Evolutionary conservation across 2,329 filamentous ascomycete genomes (phyloP).

Genomic region (Penicillium rolfsii): DNA sequence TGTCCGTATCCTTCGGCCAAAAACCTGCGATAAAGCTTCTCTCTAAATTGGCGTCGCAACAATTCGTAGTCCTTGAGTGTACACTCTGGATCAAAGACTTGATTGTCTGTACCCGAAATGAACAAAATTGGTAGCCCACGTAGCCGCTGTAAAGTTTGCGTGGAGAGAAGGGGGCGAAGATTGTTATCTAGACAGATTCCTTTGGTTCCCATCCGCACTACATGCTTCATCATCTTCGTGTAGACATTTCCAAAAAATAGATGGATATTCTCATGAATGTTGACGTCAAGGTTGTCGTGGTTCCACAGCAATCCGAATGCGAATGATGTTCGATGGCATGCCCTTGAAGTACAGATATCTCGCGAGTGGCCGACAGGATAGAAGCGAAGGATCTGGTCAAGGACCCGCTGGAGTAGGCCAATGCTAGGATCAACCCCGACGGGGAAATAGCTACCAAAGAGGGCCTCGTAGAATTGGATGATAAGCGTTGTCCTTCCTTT

Average conservation of each 20-base stretch:
- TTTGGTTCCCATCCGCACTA: conserved; percentile 1
- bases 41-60: neutral
- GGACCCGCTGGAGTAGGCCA: neutral
- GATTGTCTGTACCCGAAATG: neutral
- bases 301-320: neutral
- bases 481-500: conserved; percentile 1
- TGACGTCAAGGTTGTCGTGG: neutral
- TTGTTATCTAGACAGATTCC: neutral
- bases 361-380: conserved; percentile 1
- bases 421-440: neutral
- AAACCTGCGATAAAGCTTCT: neutral
- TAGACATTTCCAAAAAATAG: neutral
- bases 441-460: neutral
- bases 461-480: neutral
- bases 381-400: conserved; percentile 1
- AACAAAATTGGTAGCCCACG: neutral
- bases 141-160: neutral
- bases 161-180: neutral
- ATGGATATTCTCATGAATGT: neutral
- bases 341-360: neutral
- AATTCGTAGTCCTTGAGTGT: neutral
- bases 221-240: neutral
- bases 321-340: neutral
- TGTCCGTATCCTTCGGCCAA: neutral
- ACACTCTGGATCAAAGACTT: neutral